Percentiles rank a stretch among this genome's conserved stretches.
phyloP scores from a whole-genome alignment of 2,329 filamentous ascomycete species.

The Alternaria atra region DNA sequence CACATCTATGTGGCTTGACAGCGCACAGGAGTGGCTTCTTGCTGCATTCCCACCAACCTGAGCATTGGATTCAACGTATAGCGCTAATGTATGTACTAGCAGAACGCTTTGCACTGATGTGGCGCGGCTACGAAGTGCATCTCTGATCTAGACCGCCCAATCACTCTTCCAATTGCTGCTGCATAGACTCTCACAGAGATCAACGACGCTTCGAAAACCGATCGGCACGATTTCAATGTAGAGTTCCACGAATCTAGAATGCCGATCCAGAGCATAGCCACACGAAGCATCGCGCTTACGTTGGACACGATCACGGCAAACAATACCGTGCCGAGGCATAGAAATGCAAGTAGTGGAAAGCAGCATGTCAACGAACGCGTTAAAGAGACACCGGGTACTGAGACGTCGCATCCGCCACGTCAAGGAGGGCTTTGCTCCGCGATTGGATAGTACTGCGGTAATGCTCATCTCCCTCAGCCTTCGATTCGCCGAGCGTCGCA shows the following conservation, averaged over 20 bases:
- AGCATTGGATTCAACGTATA: neutral
- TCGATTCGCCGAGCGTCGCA: neutral
- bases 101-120: slow-evolving; percentile 5
- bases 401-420: neutral
- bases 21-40: neutral
- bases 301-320: neutral
- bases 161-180: neutral
- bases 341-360: neutral
- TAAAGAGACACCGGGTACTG: neutral
- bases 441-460: neutral
- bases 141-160: neutral
- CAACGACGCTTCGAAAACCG: neutral
- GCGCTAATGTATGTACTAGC: slow-evolving; percentile 10
- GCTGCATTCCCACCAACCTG: neutral
- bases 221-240: neutral
- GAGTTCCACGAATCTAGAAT: neutral
- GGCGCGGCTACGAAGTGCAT: slow-evolving; percentile 4
- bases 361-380: neutral
- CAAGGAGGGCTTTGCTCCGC: neutral
- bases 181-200: neutral
- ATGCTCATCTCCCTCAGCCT: neutral
- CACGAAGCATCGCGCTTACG: neutral
- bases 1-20: neutral
- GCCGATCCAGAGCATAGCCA: neutral
- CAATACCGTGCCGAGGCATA: neutral